Evolutionary conservation across 2,329 filamentous ascomycete species (phyloP), one percentile per base, ranked within the genome.

Genomic region (Phialemoniopsis sp.): DNA sequence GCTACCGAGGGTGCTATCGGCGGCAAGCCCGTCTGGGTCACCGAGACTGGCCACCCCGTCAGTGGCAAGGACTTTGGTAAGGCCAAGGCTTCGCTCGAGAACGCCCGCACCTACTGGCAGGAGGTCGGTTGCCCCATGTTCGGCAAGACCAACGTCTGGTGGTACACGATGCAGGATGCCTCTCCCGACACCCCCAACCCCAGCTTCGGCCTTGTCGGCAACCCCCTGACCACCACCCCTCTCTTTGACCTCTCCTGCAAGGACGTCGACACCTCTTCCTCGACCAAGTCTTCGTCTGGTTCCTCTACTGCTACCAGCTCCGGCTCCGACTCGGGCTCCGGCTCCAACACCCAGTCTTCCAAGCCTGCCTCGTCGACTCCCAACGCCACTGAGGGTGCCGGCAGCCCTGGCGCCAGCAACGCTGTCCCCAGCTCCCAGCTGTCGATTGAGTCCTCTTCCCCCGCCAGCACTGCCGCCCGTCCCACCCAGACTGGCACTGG

Each of bases 11-110:
- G 57, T 13, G 81, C 70, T 33, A 72, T 78, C 29, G 67, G 72
- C 29, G 89, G 89, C 80, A 87, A 93, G 48, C 89, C 89, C 13
- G 88, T 93, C 73, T 95, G 89, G 19, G 89, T 93, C 46, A 94
- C 76, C 87, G 87, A 93, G 51, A 94, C 76, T 14, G 77, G 70
- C 73, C 89, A 91, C 21, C 21, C 21, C 36, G 80, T 89, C 38
- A 80, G 72, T 52, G 89, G 89, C 40, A 66, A 76, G 47, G 72
- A 67, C 2, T 64, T 74, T 45, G 81, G 80, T 50, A 57, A 76
- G 36, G 87, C 79, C 31, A 72, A 84, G 9, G 71, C 89, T 6
- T 81, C 70, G 29, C 46, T 66, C 26, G 66, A 73, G 38, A 90
- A 91, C 56, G 87, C 89, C 32, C 73, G 87, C 68, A 75, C 63